Percentiles rank a stretch among this genome's conserved stretches.
Conservation (phyloP, 495 filamentous ascomycete genomes). For the Rostrohypoxylon terebratum region DNA sequence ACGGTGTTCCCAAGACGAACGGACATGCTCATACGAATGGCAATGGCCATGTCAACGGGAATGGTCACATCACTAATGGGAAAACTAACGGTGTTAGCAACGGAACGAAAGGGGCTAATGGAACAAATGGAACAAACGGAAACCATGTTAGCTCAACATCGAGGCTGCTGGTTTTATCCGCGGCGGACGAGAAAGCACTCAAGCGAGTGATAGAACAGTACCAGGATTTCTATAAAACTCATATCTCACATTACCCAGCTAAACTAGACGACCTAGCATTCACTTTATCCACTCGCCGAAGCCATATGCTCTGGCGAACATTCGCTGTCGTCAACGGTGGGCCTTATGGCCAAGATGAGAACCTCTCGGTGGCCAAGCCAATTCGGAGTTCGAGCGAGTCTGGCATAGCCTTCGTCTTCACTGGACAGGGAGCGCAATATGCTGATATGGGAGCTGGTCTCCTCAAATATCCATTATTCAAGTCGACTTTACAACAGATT, state of each 20-base stretch:
- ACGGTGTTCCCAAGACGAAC: not conserved
- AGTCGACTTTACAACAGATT: constrained; percentile 34
- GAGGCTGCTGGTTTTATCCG: constrained; percentile 48
- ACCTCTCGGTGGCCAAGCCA: constrained; percentile 22
- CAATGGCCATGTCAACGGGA: constrained; percentile 7
- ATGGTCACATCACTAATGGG: constrained; percentile 13
- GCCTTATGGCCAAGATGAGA: constrained; percentile 5
- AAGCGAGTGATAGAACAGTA: constrained; percentile 37
- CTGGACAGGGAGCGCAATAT: constrained; percentile 62
- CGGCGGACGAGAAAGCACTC: constrained; percentile 47
- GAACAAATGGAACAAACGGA: constrained; percentile 16
- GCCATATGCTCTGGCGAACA: constrained; percentile 47
- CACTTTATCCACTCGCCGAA: constrained; percentile 47
- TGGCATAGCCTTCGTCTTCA: constrained; percentile 53
- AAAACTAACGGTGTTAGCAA: constrained; percentile 33
- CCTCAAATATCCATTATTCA: constrained; percentile 45
- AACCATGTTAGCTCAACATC: not conserved
- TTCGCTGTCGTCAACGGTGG: constrained; percentile 42
- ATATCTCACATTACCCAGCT: not conserved
- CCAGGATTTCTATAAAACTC: constrained; percentile 21
- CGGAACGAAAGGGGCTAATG: constrained; percentile 9
- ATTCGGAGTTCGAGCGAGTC: constrained; percentile 30
- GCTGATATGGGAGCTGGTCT: constrained; percentile 62
- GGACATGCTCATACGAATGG: not conserved
- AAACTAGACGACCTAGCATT: constrained; percentile 43